phyloP scores from a whole-genome alignment of 1,139 yeast species.

The Protomyces inouyei region DNA sequence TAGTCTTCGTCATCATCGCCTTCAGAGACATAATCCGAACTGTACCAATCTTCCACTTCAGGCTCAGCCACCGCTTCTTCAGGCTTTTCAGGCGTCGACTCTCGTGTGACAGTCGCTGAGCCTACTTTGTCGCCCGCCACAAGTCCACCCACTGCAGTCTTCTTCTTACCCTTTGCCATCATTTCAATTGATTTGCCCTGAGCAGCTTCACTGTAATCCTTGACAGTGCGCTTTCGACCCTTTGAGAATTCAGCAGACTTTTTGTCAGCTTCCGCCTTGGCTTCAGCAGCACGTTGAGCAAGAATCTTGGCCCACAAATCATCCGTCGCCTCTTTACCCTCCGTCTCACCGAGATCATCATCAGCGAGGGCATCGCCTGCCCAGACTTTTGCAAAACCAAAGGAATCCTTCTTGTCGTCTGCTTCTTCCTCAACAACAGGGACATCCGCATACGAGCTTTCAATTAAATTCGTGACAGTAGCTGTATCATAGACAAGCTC shows the following conservation, averaged over 20 bases:
- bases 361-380: constrained; percentile 27
- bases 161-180: background rate
- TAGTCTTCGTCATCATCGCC: background rate
- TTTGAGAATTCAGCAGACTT: constrained; percentile 26
- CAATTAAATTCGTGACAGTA: constrained; percentile 30
- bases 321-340: constrained; percentile 22
- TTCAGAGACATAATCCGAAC: background rate
- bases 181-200: constrained; percentile 1
- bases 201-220: constrained; percentile 24
- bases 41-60: background rate
- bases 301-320: constrained; percentile 32
- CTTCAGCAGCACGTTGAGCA: constrained; percentile 30
- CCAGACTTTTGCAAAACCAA: constrained; percentile 34
- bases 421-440: constrained; percentile 72
- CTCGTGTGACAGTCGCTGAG: background rate
- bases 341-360: constrained; percentile 23
- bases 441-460: constrained; percentile 54
- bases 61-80: background rate
- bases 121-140: background rate
- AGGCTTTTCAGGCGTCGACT: background rate
- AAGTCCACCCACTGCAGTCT: background rate
- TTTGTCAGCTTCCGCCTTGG: constrained; percentile 13
- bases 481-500: constrained; percentile 30
- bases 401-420: constrained; percentile 36
- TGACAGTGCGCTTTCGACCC: constrained; percentile 18